These are phyloP conservation scores for Entophlyctis luteolus DNA, from an alignment of 192 early-diverging fungal genomes.

Conservation along the genomic window DNA sequence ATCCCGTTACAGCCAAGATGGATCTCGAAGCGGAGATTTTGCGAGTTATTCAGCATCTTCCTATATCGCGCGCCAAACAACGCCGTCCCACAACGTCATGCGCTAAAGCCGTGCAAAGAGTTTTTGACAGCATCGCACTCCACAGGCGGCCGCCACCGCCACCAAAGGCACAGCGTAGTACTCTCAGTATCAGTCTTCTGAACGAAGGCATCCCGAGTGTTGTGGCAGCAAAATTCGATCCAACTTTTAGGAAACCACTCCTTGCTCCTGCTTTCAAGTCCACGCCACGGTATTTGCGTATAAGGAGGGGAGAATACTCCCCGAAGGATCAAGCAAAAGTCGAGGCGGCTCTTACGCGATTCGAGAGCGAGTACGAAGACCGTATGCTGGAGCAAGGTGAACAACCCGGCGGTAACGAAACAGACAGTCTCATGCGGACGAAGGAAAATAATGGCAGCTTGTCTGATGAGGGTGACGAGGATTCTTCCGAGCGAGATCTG, in stretches of 20 bases:
- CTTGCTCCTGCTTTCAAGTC: conserved; percentile 8
- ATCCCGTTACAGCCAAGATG: not conserved
- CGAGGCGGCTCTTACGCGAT: not conserved
- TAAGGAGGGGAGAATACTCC: not conserved
- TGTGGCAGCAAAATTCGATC: conserved; percentile 16
- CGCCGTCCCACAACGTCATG: conserved; percentile 5
- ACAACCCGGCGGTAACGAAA: too few relatives aligned
- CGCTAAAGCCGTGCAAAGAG: not conserved
- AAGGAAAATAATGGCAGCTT: not conserved
- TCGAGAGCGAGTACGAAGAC: conserved; percentile 4
- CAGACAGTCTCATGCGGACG: not conserved
- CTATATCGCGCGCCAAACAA: not conserved
- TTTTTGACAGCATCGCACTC: conserved; percentile 15
- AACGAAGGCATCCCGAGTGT: conserved; percentile 24
- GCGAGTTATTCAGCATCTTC: not conserved
- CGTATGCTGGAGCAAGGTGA: not conserved
- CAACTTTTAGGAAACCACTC: conserved; percentile 18
- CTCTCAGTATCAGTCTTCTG: conserved; percentile 10
- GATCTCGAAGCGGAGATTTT: conserved; percentile 3
- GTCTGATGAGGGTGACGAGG: not conserved
- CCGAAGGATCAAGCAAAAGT: not conserved
- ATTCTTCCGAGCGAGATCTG: not conserved
- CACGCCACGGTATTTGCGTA: conserved; percentile 15
- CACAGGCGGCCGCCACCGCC: conserved; percentile 6
- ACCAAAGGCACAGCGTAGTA: conserved; percentile 13